Evolutionary conservation across 1,139 yeast species (phyloP).

Genomic region (Magnusiomyces sp.): DNA sequence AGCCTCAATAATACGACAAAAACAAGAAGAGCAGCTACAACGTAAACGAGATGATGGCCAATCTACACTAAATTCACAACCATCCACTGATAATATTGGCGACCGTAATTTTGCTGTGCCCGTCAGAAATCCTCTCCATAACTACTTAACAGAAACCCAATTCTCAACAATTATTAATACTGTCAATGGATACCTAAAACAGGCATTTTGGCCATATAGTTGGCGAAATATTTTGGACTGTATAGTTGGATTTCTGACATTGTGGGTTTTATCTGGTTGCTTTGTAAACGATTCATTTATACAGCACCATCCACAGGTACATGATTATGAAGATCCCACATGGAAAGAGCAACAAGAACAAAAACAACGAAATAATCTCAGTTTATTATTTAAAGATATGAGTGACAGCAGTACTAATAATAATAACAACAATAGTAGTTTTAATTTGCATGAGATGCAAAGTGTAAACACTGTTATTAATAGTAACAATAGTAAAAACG

Average conservation of each 20-base stretch:
- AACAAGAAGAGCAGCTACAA: background rate
- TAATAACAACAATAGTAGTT: background rate
- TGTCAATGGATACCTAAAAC: constrained; percentile 40
- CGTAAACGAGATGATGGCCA: background rate
- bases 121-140: constrained; percentile 37
- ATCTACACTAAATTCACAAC: background rate
- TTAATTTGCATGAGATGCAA: too few species aligned
- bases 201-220: constrained; percentile 38
- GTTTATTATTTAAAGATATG: background rate
- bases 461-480: too few species aligned
- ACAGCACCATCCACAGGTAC: constrained; percentile 15
- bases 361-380: background rate
- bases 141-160: constrained; percentile 34
- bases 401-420: background rate
- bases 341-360: background rate
- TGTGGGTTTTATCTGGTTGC: constrained; percentile 18
- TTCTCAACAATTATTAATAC: constrained; percentile 36
- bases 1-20: constrained; percentile 17
- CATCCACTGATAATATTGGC: constrained; percentile 12
- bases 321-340: background rate
- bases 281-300: constrained; percentile 26
- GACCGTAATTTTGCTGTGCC: constrained; percentile 44
- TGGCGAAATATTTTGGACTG: constrained; percentile 36
- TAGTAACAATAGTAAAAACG: background rate
- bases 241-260: constrained; percentile 41